Base-by-base conservation (phyloP, 306 rosid species). In the Quercus glauca region DNA sequence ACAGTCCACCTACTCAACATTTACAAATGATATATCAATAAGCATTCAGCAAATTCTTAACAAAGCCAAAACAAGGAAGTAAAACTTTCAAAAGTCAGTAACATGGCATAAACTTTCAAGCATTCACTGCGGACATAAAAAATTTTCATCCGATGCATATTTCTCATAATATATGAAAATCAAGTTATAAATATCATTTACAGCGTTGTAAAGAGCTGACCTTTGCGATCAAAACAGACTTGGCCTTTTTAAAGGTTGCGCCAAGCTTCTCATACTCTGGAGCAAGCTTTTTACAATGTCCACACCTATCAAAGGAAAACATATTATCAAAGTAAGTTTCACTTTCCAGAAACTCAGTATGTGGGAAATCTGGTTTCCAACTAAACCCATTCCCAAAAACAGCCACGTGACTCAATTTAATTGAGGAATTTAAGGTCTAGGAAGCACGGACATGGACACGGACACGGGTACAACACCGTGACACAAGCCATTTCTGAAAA, bases 211-310 rank as follows among this genome's bases (percentile, higher is more conserved):
- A 29, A 55, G 63, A 52, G 78, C 83, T 78, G 31, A 96, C 99
- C 99, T 96, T 96, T 82, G 83, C 99, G 5, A 96, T 93, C 52
- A 96, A 80, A 86, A 96, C 83, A 43, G 96, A 88, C 73, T 93
- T 96, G 41, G 92, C 86, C 83, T 88, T 96, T 93, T 90, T 96
- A 79, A 96, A 96, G 89, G 91, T 96, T 78, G 84, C 65, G 9
- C 90, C 97, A 2, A 96, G 97, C 83, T 88, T 91, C 82, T 91
- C 99, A 85, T 79, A 96, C 77, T 96, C 99, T 6, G 98, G 99
- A 49, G 99, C 99, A 78, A 96, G 98, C 87, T 96, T 96, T 76
- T 96, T 96, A 86, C 99, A 96, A 77, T 96, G 99, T 6, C 98
- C 99, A 90, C 99, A 93, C 99, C 99, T 96, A 84, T 59, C 73